Base-by-base conservation (phyloP, 176 grass and related monocot species). In the Phyllostachys edulis region DNA sequence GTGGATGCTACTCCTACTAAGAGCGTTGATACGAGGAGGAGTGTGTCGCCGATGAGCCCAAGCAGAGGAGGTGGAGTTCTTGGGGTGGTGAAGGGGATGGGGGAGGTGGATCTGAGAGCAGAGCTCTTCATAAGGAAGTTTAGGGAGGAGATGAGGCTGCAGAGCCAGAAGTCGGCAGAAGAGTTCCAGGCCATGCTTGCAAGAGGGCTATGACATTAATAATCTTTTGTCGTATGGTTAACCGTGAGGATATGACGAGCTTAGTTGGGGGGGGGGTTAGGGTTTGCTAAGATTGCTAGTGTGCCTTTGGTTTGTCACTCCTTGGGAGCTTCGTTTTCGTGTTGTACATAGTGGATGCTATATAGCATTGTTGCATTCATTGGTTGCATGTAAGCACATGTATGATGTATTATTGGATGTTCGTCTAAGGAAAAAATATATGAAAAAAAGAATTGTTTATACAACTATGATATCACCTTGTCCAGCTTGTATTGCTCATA, bases 71-170 rank as follows among this genome's bases (percentile, higher is more conserved):
- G 50, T 52, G 50, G 50, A 18, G 50, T 52, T 18, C 50, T 52
- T 52, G 5, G 50, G 50, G 50, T 7, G 50, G 50, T 18, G 50
- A 52, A n/a, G 49, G 91, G 84, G 67, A 89, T 86, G 77, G 82
- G 85, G 8, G 94, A 89, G 61, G 94, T 97, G 77, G 93, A 95
- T 68, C 52, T 92, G 37, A 81, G 86, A 8, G 93, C 90, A 3
- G 93, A 95, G 85, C 79, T 95, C 65, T 95, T 95, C 69, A 95
- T 93, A 21, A 80, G 87, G 65, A 91, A 82, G 87, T 97, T 97
- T 79, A 93, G 75, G 85, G 91, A 97, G 84, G 91, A 97, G 81
- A 97, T 91, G 94, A 87, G 85, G 73, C 87, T 84, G n/a, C 89
- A 97, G 87, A 97, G 77, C 47, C 92, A 94, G 77, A 63, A 67